Evolutionary conservation across 768 basidiomycete species (phyloP).

Genomic region (Naganishia vishniacii): DNA sequence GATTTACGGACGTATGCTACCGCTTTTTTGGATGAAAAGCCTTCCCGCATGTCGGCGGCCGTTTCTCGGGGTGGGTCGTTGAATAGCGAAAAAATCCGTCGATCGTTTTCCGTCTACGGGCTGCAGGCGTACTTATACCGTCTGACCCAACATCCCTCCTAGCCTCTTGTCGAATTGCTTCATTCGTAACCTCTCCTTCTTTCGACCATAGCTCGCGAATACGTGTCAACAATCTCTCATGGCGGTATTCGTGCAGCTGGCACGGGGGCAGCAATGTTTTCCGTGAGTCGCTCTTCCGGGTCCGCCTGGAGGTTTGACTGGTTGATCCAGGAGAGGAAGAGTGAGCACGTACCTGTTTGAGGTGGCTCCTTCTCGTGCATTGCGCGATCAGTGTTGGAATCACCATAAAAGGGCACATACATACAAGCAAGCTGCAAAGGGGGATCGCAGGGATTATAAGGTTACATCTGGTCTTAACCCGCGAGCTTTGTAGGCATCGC

Average conservation of each 20-base stretch:
- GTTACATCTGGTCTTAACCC: too few species aligned
- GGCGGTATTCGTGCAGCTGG: neutral
- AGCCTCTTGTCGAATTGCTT: neutral
- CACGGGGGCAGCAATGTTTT: slow-evolving; percentile 11
- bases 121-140: neutral
- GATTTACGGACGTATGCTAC: too few species aligned
- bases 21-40: too few species aligned
- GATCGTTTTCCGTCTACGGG: neutral
- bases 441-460: neutral
- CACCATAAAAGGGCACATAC: slow-evolving; percentile 21
- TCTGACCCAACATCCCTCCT: neutral
- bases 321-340: slow-evolving; percentile 17
- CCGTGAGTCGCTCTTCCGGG: neutral
- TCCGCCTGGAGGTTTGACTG: neutral
- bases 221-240: slow-evolving; percentile 9
- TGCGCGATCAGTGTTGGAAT: slow-evolving; percentile 15
- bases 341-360: slow-evolving; percentile 19
- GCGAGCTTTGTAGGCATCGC: too few species aligned
- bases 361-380: slow-evolving; percentile 17
- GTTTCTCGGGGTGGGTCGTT: too few species aligned
- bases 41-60: too few species aligned
- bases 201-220: neutral
- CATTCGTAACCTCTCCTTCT: slow-evolving; percentile 16
- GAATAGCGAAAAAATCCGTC: neutral
- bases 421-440: neutral